Percentiles rank a stretch among this genome's conserved stretches.
These are phyloP conservation scores for Paraconiothyrium brasiliense DNA, from an alignment of 2,329 filamentous ascomycete species.

Conservation along the genomic window DNA sequence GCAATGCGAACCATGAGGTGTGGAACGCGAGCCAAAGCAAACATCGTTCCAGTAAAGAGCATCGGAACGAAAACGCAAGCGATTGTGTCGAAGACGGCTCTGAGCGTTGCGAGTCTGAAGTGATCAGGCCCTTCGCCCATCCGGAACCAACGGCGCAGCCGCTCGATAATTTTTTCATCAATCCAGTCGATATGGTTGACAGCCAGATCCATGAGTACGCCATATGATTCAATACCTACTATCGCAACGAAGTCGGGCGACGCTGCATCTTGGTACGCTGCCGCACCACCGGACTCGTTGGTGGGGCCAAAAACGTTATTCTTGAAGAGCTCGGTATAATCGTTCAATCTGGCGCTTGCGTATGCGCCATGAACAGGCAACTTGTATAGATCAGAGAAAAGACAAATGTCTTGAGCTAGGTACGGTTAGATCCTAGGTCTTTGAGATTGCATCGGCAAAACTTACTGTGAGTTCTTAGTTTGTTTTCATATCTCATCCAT, in stretches of 20 bases:
- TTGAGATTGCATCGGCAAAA: neutral
- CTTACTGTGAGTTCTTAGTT: constrained; percentile 7
- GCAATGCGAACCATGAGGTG: constrained; percentile 9
- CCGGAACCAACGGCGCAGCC: neutral
- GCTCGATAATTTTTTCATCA: neutral
- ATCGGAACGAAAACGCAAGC: constrained; percentile 15
- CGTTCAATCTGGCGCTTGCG: neutral
- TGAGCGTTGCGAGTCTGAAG: neutral
- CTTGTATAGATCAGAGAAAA: neutral
- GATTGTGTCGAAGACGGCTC: constrained; percentile 1
- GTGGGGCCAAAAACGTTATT: constrained; percentile 11
- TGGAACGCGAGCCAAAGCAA: constrained; percentile 2
- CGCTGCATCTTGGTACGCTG: constrained; percentile 2
- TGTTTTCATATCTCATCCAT: constrained; percentile 5
- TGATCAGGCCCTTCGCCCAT: neutral
- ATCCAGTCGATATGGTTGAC: constrained; percentile 11
- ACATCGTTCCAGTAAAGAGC: constrained; percentile 12
- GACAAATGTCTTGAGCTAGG: constrained; percentile 13
- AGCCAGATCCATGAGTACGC: constrained; percentile 3
- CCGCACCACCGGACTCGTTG: neutral
- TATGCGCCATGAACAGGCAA: constrained; percentile 9
- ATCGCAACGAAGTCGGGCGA: constrained; percentile 10
- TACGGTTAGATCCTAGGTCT: neutral
- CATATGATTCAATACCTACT: neutral
- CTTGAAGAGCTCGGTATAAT: neutral